Evolutionary conservation across 495 filamentous ascomycete species (phyloP).

Genomic region (Tirmania nivea): DNA sequence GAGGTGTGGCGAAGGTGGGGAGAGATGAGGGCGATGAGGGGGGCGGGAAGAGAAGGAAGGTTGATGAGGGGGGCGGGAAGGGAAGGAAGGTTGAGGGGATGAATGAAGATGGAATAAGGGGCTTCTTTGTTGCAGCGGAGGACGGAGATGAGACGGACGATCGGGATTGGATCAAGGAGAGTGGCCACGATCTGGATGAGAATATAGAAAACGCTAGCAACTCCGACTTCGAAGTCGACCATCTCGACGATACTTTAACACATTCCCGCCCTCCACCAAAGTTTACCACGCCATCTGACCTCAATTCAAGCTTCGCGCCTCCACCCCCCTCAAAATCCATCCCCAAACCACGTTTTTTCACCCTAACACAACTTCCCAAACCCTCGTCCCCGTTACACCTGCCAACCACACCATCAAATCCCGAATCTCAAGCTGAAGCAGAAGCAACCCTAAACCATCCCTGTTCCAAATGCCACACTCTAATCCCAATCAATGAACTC

Average conservation of each 20-base stretch:
- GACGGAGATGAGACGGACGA: slow-evolving; percentile 2
- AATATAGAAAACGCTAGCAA: background rate
- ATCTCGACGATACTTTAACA: background rate
- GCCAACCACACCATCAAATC: slow-evolving; percentile 20
- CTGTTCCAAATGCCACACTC: slow-evolving; percentile 9
- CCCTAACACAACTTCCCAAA: slow-evolving; percentile 25
- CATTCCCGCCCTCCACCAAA: background rate
- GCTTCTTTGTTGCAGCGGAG: slow-evolving; percentile 29
- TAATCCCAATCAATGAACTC: slow-evolving; percentile 21
- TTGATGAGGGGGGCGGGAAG: slow-evolving; percentile 18
- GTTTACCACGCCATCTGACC: background rate
- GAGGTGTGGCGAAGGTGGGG: slow-evolving; percentile 43
- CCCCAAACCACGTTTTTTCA: background rate
- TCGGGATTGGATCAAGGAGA: background rate
- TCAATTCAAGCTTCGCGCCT: background rate
- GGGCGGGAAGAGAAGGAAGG: slow-evolving; percentile 13
- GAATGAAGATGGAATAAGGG: slow-evolving; percentile 31
- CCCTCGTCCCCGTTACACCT: slow-evolving; percentile 45
- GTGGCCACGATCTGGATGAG: background rate
- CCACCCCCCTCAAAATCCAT: slow-evolving; percentile 15
- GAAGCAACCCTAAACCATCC: slow-evolving; percentile 3
- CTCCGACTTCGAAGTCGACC: background rate
- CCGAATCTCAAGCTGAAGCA: too few species aligned
- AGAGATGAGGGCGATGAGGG: slow-evolving; percentile 16
- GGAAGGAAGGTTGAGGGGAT: slow-evolving; percentile 31